These are phyloP conservation scores for Yamadazyma sp. DNA, from an alignment of 1,139 yeast genomes.

Conservation along the genomic window DNA sequence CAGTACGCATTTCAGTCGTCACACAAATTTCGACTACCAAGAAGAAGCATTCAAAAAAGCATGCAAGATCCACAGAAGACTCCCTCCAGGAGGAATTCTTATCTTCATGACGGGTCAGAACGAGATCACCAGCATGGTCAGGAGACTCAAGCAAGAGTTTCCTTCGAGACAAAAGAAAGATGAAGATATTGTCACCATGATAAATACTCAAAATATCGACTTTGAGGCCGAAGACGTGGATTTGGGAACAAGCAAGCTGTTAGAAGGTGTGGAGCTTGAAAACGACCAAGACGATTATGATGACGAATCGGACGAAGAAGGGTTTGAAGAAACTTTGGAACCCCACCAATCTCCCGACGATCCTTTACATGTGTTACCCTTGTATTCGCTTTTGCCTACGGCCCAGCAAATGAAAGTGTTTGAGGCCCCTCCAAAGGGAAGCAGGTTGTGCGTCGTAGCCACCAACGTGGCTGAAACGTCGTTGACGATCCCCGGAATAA, in stretches of 20 bases:
- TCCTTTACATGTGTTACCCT: slow-evolving; percentile 86
- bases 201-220: slow-evolving; percentile 55
- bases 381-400: slow-evolving; percentile 89
- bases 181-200: slow-evolving; percentile 41
- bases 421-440: slow-evolving; percentile 78
- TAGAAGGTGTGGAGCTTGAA: slow-evolving; percentile 24
- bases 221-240: slow-evolving; percentile 89
- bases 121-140: slow-evolving; percentile 80
- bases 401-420: slow-evolving; percentile 94
- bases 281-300: slow-evolving; percentile 37
- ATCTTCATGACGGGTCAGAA: slow-evolving; percentile 93
- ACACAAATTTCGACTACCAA: slow-evolving; percentile 73
- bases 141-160: slow-evolving; percentile 64
- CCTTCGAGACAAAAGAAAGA: slow-evolving; percentile 48
- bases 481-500: slow-evolving; percentile 90
- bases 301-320: slow-evolving; percentile 72
- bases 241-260: slow-evolving; percentile 55
- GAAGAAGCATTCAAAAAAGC: slow-evolving; percentile 88
- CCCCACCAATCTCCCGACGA: slow-evolving; percentile 75
- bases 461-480: slow-evolving; percentile 99
- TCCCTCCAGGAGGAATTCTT: slow-evolving; percentile 94
- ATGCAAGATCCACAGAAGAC: slow-evolving; percentile 76
- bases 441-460: slow-evolving; percentile 88
- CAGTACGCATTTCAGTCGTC: slow-evolving; percentile 82
- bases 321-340: slow-evolving; percentile 80